Percentiles rank a stretch among this genome's conserved stretches.
These are phyloP conservation scores for Fusarium stilboides DNA, from an alignment of 2,329 filamentous ascomycete genomes.

Conservation along the genomic window DNA sequence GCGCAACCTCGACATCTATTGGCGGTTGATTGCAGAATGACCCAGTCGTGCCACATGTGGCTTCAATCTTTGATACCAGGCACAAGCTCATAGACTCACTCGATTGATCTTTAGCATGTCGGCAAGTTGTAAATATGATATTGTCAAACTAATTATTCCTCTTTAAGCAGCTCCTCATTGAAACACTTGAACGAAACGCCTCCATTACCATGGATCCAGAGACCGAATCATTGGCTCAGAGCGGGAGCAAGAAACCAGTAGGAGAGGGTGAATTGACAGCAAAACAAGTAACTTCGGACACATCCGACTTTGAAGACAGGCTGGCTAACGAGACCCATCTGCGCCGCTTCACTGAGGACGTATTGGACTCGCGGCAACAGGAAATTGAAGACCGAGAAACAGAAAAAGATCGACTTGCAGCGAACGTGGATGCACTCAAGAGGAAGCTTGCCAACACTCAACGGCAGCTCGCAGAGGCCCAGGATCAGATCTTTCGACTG, in stretches of 20 bases:
- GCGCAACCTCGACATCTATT: conserved; percentile 31
- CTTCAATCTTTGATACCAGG: conserved; percentile 21
- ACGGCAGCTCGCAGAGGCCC: conserved; percentile 52
- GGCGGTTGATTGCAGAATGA: conserved; percentile 24
- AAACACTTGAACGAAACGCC: conserved; percentile 16
- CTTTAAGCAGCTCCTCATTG: conserved; percentile 18
- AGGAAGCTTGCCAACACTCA: conserved; percentile 52
- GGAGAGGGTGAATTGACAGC: conserved; percentile 16
- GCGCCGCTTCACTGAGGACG: conserved; percentile 56
- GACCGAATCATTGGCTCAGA: conserved; percentile 12
- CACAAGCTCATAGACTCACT: conserved; percentile 9
- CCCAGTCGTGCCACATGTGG: conserved; percentile 36
- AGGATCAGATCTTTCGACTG: conserved; percentile 53
- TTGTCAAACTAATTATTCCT: conserved; percentile 17
- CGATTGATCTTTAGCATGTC: conserved; percentile 18
- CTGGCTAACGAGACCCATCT: conserved; percentile 53
- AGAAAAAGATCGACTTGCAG: conserved; percentile 49
- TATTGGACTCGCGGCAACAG: conserved; percentile 56
- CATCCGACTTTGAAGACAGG: conserved; percentile 44
- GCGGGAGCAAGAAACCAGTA: conserved; percentile 9
- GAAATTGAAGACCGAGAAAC: conserved; percentile 54
- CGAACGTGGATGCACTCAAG: conserved; percentile 51
- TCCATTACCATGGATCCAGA: conserved; percentile 40
- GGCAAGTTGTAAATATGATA: conserved; percentile 23
- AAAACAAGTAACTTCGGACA: conserved; percentile 31